Conservation (phyloP, 768 basidiomycete species). For the Baorangia bicolor region DNA sequence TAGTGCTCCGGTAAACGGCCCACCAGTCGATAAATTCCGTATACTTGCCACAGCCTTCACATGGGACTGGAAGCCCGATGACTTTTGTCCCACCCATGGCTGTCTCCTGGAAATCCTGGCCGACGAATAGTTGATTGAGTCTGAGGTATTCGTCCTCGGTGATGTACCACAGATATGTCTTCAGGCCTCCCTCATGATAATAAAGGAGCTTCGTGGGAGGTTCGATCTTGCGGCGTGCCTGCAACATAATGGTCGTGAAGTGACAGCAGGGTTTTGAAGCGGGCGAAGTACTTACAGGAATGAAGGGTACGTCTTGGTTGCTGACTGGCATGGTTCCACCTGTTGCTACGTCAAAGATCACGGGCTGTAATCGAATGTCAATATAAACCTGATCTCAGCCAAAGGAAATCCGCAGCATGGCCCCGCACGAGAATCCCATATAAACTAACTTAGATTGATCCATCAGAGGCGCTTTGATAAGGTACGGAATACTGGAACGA, state of each 20-base stretch:
- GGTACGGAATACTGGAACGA: not conserved
- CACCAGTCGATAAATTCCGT: not conserved
- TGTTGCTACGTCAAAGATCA: not conserved
- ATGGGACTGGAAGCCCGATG: too few relatives aligned
- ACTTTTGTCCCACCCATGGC: too few relatives aligned
- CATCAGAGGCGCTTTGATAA: not conserved
- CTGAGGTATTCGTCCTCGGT: not conserved
- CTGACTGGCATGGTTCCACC: not conserved
- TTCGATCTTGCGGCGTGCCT: not conserved
- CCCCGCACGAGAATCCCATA: not conserved
- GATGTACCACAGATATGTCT: too few relatives aligned
- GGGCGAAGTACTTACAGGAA: not conserved
- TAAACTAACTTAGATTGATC: not conserved
- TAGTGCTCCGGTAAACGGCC: not conserved
- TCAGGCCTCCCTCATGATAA: not conserved
- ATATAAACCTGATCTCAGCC: not conserved
- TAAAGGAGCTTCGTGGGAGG: not conserved
- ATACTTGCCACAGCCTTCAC: too few relatives aligned
- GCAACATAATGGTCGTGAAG: not conserved
- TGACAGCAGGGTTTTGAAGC: not conserved
- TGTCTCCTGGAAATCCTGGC: too few relatives aligned
- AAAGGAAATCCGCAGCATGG: not conserved
- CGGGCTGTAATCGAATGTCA: not conserved
- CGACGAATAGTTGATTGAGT: not conserved
- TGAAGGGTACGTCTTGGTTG: not conserved